These are phyloP conservation scores for Backusella psychrophila DNA, from an alignment of 192 early-diverging fungal genomes.

Conservation along the genomic window DNA sequence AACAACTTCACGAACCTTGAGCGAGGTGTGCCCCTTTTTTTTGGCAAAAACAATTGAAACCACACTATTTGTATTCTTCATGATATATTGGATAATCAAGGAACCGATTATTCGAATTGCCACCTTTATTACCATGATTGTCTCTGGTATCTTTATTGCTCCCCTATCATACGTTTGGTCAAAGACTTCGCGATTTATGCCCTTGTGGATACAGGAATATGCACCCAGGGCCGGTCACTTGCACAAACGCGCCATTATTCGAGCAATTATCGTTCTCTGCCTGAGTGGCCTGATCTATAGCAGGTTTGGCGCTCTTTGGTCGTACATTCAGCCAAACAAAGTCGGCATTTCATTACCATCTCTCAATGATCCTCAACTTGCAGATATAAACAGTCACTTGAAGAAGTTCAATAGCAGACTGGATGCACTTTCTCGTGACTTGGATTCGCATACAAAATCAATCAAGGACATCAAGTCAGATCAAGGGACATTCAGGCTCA, in stretches of 20 bases:
- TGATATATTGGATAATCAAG: conserved; percentile 3
- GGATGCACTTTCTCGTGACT: neutral
- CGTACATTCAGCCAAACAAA: neutral
- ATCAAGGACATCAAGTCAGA: neutral
- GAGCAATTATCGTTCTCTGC: neutral
- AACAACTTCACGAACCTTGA: neutral
- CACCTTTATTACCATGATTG: conserved; percentile 4
- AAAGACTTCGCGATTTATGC: neutral
- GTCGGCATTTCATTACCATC: neutral
- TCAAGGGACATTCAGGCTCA: neutral
- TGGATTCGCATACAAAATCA: neutral
- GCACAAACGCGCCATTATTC: neutral
- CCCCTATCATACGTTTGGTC: neutral
- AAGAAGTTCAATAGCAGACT: neutral
- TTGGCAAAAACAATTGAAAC: neutral
- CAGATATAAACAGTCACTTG: neutral
- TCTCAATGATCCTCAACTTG: neutral
- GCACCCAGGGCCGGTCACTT: neutral
- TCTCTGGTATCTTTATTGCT: neutral
- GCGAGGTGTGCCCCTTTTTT: neutral
- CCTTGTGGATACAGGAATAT: neutral
- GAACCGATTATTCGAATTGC: neutral
- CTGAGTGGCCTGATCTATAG: neutral
- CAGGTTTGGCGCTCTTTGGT: neutral
- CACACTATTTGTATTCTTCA: neutral